Evolutionary conservation across 2,329 filamentous ascomycete genomes (phyloP), one percentile per base, ranked within the genome.

Genomic region (Alternaria rosae): DNA sequence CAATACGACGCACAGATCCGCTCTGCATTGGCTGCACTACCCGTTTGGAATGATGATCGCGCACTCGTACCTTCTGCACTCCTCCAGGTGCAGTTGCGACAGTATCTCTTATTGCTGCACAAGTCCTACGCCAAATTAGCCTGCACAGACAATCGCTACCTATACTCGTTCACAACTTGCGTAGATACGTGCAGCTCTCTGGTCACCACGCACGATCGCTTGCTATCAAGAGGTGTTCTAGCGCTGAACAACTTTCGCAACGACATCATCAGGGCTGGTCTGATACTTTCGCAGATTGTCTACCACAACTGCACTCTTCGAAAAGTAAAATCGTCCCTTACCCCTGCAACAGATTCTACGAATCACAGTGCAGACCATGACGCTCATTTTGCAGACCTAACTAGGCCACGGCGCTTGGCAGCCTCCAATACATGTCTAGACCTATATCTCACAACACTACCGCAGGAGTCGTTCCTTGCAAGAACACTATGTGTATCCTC

Each of bases 101-200:
- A 79, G 30, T 79, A 73, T 35, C 65, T 78, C 5, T 60, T 79
- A 9, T 68, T 79, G 12, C 55, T 80, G 10, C 78, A 80, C 51
- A 68, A 64, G 15, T 74, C 77, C 0, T 80, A 75, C 32, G 76
- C 76, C 6, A 73, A 61, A 11, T 57, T 72, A 13, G 73, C 74
- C 2, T 35, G 56, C 4, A 65, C 47, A 7, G 73, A 78, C 28
- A 61, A 66, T 7, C 77, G 70, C 12, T 78, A 71, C 41, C 57
- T 63, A 3, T 77, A 76, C 54, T 79, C 76, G 0, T 73, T 78
- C 43, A 76, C 71, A 0, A 67, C 73, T 3, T 72, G 68, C 30
- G 57, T 79, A 5, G 71, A 76, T 57, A 64, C 70, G 8, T 71
- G 75, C 32, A 73, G 71, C 32, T 65, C 67, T 0, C 72, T 78